Conservation (phyloP, 805 yeast genomes). For the Zygosaccharomyces bisporus region DNA sequence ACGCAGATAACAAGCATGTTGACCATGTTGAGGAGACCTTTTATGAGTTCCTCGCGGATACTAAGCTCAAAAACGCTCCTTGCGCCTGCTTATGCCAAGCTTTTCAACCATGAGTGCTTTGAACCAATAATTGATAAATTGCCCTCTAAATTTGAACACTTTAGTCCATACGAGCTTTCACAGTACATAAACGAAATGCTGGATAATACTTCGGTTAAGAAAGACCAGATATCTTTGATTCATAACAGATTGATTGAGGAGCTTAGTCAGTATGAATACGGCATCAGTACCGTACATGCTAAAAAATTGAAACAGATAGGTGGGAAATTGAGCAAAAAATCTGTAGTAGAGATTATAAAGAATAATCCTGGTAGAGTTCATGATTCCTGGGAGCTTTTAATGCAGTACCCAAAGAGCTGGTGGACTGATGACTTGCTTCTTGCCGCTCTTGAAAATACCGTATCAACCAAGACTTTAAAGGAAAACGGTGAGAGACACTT, state of each 20-base stretch:
- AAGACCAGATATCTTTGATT: conserved; percentile 16
- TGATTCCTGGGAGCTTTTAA: conserved; percentile 45
- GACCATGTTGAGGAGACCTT: conserved; percentile 16
- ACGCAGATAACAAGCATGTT: not conserved
- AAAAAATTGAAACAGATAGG: conserved; percentile 27
- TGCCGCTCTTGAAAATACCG: conserved; percentile 37
- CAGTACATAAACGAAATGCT: conserved; percentile 16
- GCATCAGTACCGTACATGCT: conserved; percentile 33
- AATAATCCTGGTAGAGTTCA: conserved; percentile 53
- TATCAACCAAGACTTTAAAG: conserved; percentile 40
- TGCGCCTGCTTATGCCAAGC: conserved; percentile 6
- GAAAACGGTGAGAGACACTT: conserved; percentile 33
- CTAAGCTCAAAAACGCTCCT: conserved; percentile 2
- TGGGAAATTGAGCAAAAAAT: conserved; percentile 19
- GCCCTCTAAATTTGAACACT: conserved; percentile 3
- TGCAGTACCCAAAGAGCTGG: conserved; percentile 16
- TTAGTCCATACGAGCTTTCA: conserved; percentile 28
- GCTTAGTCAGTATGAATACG: conserved; percentile 31
- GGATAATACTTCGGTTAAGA: conserved; percentile 7
- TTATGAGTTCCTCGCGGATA: conserved; percentile 4
- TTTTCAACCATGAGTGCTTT: conserved; percentile 19
- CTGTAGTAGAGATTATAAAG: conserved; percentile 37
- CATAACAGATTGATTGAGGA: conserved; percentile 32
- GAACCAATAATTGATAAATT: conserved; percentile 18
- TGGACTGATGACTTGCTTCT: conserved; percentile 27